Evolutionary conservation across 257 asterid species (phyloP).

Genomic region (Solanum megistacrolobum): DNA sequence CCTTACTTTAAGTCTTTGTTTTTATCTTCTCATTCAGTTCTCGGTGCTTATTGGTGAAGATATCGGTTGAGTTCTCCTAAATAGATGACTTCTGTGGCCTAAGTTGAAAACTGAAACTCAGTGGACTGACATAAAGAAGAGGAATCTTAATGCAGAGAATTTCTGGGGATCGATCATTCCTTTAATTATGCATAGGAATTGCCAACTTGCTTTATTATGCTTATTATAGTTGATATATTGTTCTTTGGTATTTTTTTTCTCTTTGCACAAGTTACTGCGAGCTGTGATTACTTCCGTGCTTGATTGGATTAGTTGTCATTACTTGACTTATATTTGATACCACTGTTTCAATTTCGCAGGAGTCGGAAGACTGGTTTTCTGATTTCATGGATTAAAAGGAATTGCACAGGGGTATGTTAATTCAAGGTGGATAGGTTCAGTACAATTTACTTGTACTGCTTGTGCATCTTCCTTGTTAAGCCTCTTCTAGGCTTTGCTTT

Average conservation of each 20-base stretch:
- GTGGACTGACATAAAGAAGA: neutral
- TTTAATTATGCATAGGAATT: neutral
- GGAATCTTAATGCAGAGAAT: neutral
- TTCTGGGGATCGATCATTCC: neutral
- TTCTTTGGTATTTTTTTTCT: neutral
- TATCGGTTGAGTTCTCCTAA: neutral
- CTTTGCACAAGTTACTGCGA: neutral
- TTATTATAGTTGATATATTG: neutral
- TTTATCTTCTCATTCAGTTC: neutral
- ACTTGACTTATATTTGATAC: neutral
- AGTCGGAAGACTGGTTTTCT: neutral
- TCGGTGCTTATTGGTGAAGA: neutral
- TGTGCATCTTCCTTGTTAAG: neutral
- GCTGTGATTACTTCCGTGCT: neutral
- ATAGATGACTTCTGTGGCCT: neutral
- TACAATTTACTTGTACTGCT: neutral
- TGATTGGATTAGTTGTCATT: neutral
- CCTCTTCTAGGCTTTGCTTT: neutral
- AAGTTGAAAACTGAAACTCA: neutral
- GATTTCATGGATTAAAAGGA: neutral
- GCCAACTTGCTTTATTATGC: neutral
- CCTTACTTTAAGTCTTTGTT: neutral
- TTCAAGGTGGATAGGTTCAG: neutral
- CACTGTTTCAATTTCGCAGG: neutral
- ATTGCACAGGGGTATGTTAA: neutral